A percentile compares a stretch with the other conserved stretches of the same genome.
phyloP scores from a whole-genome alignment of 805 yeast genomes.

The Saturnispora dispora region DNA sequence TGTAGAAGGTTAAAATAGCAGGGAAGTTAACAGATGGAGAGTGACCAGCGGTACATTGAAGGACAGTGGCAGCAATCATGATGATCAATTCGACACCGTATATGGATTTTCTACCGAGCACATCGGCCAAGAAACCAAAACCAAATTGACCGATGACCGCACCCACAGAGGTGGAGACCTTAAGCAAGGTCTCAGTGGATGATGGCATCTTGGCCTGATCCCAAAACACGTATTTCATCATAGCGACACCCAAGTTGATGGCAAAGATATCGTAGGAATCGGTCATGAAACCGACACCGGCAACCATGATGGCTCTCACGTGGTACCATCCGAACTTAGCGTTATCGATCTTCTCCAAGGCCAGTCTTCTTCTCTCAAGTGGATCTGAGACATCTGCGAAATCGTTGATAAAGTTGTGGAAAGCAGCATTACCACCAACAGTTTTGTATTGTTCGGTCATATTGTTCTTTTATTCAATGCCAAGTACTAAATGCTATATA shows the following conservation, averaged over 20 bases:
- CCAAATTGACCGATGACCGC: constrained; percentile 86
- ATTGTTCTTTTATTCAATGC: neutral
- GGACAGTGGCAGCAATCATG: constrained; percentile 70
- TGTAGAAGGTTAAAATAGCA: constrained; percentile 66
- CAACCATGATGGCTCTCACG: constrained; percentile 70
- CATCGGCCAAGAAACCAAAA: constrained; percentile 77
- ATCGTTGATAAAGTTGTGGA: constrained; percentile 73
- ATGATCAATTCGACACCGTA: constrained; percentile 82
- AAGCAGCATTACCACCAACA: constrained; percentile 76
- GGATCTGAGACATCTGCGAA: constrained; percentile 80
- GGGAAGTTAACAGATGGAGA: constrained; percentile 66
- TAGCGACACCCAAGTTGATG: constrained; percentile 70
- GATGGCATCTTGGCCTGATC: constrained; percentile 42
- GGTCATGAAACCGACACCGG: constrained; percentile 90
- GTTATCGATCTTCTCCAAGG: constrained; percentile 74
- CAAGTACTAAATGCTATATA: neutral
- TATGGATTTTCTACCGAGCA: constrained; percentile 75
- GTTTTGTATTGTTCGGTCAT: constrained; percentile 25
- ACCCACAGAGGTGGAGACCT: constrained; percentile 89
- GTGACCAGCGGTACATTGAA: constrained; percentile 66
- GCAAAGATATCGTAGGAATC: constrained; percentile 92
- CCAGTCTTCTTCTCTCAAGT: constrained; percentile 77
- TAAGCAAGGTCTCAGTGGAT: constrained; percentile 66
- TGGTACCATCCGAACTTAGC: constrained; percentile 79
- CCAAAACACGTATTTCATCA: constrained; percentile 77